Conservation (phyloP, 345 rosid genomes). For the Dimocarpus longan region DNA sequence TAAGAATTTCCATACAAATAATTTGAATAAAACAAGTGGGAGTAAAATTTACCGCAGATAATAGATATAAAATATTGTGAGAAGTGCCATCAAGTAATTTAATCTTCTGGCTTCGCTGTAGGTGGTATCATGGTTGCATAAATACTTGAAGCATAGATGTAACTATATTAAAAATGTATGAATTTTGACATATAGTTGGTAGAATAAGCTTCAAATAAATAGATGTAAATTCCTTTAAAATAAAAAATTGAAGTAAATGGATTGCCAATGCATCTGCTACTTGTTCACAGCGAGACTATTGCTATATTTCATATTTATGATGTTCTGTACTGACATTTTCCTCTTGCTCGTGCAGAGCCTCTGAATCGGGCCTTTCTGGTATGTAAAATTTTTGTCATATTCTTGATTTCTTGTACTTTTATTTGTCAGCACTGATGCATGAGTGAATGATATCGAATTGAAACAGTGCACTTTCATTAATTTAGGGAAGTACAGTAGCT, state of each 20-base stretch:
- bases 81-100: not conserved
- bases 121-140: not conserved
- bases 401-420: not conserved
- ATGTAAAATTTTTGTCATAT: constrained; percentile 23
- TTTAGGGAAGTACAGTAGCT: not conserved
- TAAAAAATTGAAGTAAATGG: not conserved
- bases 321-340: constrained; percentile 14
- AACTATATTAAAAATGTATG: not conserved
- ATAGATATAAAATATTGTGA: not conserved
- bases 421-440: not conserved
- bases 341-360: constrained; percentile 49
- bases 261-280: not conserved
- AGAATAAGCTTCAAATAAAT: not conserved
- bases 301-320: not conserved
- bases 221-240: not conserved
- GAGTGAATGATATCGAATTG: not conserved
- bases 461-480: not conserved
- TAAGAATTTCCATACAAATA: not conserved
- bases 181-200: not conserved
- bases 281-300: not conserved
- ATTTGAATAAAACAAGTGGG: not conserved
- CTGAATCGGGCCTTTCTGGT: constrained; percentile 59
- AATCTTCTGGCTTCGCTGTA: not conserved
- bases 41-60: not conserved
- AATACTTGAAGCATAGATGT: not conserved